Evolutionary conservation across 768 basidiomycete genomes (phyloP).

Genomic region (Lepiota venenata): DNA sequence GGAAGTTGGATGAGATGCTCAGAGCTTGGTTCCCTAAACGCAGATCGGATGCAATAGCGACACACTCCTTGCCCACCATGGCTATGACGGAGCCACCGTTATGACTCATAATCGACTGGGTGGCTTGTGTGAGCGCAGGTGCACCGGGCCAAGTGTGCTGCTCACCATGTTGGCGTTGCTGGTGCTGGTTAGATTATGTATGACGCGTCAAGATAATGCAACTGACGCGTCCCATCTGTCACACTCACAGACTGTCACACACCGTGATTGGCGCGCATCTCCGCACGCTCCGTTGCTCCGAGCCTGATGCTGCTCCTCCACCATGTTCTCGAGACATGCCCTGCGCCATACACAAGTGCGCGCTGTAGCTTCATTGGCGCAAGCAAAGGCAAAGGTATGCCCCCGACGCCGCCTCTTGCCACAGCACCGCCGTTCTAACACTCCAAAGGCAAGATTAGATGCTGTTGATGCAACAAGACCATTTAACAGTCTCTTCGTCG

Average conservation of each 20-base stretch:
- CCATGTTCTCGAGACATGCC: neutral
- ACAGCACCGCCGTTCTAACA: neutral
- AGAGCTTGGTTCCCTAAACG: slow-evolving; percentile 86
- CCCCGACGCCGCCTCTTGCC: neutral
- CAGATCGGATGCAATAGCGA: slow-evolving; percentile 95
- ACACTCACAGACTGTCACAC: slow-evolving; percentile 23
- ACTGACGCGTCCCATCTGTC: slow-evolving; percentile 43
- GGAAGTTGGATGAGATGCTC: slow-evolving; percentile 88
- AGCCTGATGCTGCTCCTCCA: neutral
- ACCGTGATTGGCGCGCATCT: neutral
- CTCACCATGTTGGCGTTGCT: slow-evolving; percentile 38
- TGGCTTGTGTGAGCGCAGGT: slow-evolving; percentile 12
- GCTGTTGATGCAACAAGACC: slow-evolving; percentile 45
- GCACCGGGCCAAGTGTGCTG: neutral
- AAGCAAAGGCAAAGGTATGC: slow-evolving; percentile 13
- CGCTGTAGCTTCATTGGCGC: neutral
- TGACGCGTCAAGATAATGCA: slow-evolving; percentile 19
- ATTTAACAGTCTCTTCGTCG: slow-evolving; percentile 55
- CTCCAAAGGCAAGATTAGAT: slow-evolving; percentile 50
- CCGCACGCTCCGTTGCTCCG: neutral
- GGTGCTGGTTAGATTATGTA: slow-evolving; percentile 1
- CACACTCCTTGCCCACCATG: slow-evolving; percentile 99
- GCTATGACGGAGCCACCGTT: slow-evolving; percentile 99
- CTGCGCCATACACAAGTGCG: neutral
- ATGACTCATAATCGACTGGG: slow-evolving; percentile 85